Evolutionary conservation across 148 eudicot genomes (phyloP), one percentile per base, ranked within the genome.

Genomic region (Rhododendron henanense): DNA sequence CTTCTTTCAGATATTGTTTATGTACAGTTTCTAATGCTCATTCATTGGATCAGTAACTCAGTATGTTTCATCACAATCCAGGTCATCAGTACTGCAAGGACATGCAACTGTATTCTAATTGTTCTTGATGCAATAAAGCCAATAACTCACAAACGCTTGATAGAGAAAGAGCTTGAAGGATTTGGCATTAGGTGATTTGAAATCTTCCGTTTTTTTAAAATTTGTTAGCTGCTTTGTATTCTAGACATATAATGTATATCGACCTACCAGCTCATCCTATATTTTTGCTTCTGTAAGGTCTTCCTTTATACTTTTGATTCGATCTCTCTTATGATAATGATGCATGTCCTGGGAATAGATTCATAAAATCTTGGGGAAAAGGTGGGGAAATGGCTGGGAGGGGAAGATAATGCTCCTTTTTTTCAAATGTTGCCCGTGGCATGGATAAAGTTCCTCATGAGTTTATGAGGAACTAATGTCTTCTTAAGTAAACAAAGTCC

Each of bases 51-150:
- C 35, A 15, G 73, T 57, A 57, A 55, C 71, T 55, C 19, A 59
- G 13, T 21, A 37, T 55, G 21, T 59, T 82, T 85, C 48, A 37
- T 83, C 84, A 41, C 50, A 71, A 75, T 88, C 19, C 94, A 97
- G 99, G 99, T 97, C 84, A 97, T 97, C 93, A 97, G 99, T 86
- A 97, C 99, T 81, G 98, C 99, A 39, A 92, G 98, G 91, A 97
- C 99, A 51, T 97, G 99, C 91, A 97, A 94, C 88, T 91, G 95
- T 90, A 97, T 97, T 85, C 86, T 97, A 65, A 97, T 97, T 89
- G 98, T 97, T 87, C 94, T 97, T 85, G 99, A 97, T 90, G 99
- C 98, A 86, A 97, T 97, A 88, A 97, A 97, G 90, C 99, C 99
- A 11, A 95, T 97, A 81, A 97, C 99, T 87, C 99, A 97, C 91